Base-by-base conservation (phyloP, 148 eudicot species). In the Diospyros lotus region DNA sequence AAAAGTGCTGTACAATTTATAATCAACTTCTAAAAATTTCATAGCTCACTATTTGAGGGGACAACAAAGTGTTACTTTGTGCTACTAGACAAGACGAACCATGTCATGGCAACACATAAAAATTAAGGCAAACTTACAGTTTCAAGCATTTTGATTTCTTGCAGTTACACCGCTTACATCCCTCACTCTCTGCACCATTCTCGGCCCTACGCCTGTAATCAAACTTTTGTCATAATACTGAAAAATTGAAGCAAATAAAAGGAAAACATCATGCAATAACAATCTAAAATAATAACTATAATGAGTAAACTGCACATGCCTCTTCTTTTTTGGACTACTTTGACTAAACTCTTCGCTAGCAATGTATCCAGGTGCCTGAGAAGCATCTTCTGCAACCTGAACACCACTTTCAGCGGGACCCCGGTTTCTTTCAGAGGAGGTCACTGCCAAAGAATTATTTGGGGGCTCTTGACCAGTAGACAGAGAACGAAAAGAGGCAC, bases 121-220 rank as follows among this genome's bases (percentile, higher is more conserved):
- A 73, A 65, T 48, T 3, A 28, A 28, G 28, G 50, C 2, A 72
- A 76, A 87, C 97, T 90, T 91, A 95, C 97, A 95, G 99, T 69
- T 95, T 95, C 80, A 95, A 89, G 86, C 99, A 95, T 82, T 95
- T 95, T 12, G 99, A 95, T 78, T 92, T 95, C 81, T 92, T 92
- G 74, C 99, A 95, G 80, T 95, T 92, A 75, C 99, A 95, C 71
- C 99, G 89, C 81, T 95, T 95, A 78, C 99, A 95, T 13, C 89
- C 78, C 64, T 82, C 96, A 44, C 48, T 71, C 69, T 91, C 97
- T 62, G 80, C 94, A 79, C 48, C 83, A 80, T 65, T 84, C 75
- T 95, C 97, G 73, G 74, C 64, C 79, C 82, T 91, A 51, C 90
- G 91, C 88, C 97, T 95, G 88, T 70, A 76, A 81, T 73, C 28